Evolutionary conservation across 2,329 filamentous ascomycete species (phyloP).

Genomic region (Dactylellina haptotyla): DNA sequence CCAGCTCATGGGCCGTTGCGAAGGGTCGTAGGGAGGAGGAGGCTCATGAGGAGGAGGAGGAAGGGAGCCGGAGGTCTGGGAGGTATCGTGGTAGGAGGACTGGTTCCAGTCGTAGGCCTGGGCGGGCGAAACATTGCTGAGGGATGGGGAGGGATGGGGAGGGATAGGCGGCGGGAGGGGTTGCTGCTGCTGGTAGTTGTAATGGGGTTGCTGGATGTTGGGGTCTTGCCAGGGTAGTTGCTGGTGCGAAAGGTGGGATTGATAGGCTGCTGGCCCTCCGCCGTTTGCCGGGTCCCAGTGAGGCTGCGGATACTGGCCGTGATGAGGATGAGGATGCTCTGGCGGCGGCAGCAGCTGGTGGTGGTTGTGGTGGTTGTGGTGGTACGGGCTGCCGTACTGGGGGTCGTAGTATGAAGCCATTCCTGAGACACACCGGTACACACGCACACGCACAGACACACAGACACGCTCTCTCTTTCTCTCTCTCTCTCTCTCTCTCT

Average conservation of each 20-base stretch:
- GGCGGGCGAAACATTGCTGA: no score
- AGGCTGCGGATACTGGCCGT: background rate
- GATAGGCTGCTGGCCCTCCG: background rate
- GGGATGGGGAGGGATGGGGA: no score
- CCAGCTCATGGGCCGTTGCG: constrained; percentile 42
- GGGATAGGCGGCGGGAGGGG: no score
- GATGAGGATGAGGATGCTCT: constrained; percentile 18
- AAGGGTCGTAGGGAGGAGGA: constrained; percentile 29
- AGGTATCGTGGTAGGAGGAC: background rate
- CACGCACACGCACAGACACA: no score
- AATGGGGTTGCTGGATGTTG: no score
- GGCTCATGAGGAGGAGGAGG: background rate
- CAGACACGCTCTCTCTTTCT: no score
- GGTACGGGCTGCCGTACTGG: background rate
- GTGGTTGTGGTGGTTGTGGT: constrained; percentile 8
- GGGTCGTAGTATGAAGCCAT: constrained; percentile 18
- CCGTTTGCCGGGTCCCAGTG: constrained; percentile 17
- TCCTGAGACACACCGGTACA: no score
- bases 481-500: no score
- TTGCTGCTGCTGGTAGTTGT: no score
- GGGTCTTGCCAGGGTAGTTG: no score
- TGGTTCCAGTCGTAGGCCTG: background rate
- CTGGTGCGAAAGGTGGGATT: no score
- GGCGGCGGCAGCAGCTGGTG: no score
- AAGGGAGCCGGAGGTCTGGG: background rate